Evolutionary conservation across 805 yeast genomes (phyloP).

Genomic region (Nakazawaea wickerhamii): DNA sequence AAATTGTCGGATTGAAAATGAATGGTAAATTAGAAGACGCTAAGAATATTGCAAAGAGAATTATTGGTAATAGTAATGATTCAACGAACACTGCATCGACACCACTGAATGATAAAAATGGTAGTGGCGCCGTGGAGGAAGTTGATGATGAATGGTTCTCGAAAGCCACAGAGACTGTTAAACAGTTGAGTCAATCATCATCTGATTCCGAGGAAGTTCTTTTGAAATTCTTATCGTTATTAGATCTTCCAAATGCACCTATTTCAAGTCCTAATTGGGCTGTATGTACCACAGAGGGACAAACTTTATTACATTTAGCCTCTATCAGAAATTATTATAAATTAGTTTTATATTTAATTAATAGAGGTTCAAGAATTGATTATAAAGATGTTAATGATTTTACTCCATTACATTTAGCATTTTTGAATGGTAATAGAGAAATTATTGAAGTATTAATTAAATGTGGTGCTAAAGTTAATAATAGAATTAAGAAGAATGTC

Average conservation of each 20-base stretch:
- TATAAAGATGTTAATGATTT: constrained; percentile 72
- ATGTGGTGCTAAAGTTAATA: constrained; percentile 55
- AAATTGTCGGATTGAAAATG: constrained; percentile 95
- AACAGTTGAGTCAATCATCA: constrained; percentile 38
- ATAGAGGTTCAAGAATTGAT: constrained; percentile 61
- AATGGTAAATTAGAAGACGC: constrained; percentile 95
- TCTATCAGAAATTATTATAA: constrained; percentile 64
- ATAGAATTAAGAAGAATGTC: constrained; percentile 46
- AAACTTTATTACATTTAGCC: constrained; percentile 83
- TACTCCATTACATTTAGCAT: constrained; percentile 86
- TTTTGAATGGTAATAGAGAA: constrained; percentile 66
- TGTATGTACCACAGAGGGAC: constrained; percentile 76
- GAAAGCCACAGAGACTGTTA: constrained; percentile 46
- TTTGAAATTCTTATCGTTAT: constrained; percentile 46
- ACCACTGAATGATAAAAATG: constrained; percentile 14
- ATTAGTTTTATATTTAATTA: constrained; percentile 58
- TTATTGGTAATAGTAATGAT: constrained; percentile 61
- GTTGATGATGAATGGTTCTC: constrained; percentile 42
- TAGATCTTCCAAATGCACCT: constrained; percentile 62
- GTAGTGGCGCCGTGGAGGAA: no score
- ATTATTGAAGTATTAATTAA: constrained; percentile 56
- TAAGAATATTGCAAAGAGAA: constrained; percentile 83
- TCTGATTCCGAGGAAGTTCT: constrained; percentile 45
- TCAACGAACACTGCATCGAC: constrained; percentile 21
- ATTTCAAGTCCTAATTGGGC: constrained; percentile 67